These are phyloP conservation scores for Meira nashicola DNA, from an alignment of 1,284 basidiomycete genomes.

Conservation along the genomic window DNA sequence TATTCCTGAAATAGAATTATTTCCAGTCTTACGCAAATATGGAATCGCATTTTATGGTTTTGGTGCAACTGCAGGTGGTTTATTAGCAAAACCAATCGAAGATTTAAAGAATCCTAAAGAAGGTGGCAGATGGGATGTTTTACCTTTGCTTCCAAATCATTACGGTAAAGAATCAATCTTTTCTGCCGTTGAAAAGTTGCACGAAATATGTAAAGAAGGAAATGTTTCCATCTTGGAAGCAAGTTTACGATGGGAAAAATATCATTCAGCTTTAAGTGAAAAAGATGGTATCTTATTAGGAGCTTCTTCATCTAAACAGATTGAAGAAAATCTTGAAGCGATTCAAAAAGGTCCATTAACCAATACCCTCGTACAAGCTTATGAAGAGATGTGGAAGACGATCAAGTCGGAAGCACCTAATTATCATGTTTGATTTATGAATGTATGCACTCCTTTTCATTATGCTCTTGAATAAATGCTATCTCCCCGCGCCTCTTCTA, in stretches of 20 bases:
- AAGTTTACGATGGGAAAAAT: conserved; percentile 5
- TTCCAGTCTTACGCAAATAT: conserved; percentile 54
- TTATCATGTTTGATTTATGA: no score
- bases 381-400: neutral
- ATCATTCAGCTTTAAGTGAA: conserved; percentile 9
- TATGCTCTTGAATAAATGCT: no score
- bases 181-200: conserved; percentile 6
- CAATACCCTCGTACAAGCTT: neutral
- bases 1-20: conserved; percentile 22
- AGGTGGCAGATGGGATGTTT: conserved; percentile 9
- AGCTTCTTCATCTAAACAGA: conserved; percentile 7
- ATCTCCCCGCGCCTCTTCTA: no score
- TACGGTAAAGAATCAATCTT: conserved; percentile 9
- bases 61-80: conserved; percentile 46
- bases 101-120: conserved; percentile 8
- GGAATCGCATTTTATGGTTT: conserved; percentile 59
- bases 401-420: conserved; percentile 2
- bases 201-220: neutral
- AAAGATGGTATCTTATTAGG: conserved; percentile 12
- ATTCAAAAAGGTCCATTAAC: neutral
- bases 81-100: conserved; percentile 16
- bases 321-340: conserved; percentile 4
- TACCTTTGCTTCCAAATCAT: conserved; percentile 6
- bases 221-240: conserved; percentile 8
- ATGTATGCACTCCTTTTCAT: no score